Percentiles rank a stretch among this genome's conserved stretches.
Evolutionary conservation across 192 early-diverging fungal species (phyloP).

Genomic region (Entomortierella chlamydospora): DNA sequence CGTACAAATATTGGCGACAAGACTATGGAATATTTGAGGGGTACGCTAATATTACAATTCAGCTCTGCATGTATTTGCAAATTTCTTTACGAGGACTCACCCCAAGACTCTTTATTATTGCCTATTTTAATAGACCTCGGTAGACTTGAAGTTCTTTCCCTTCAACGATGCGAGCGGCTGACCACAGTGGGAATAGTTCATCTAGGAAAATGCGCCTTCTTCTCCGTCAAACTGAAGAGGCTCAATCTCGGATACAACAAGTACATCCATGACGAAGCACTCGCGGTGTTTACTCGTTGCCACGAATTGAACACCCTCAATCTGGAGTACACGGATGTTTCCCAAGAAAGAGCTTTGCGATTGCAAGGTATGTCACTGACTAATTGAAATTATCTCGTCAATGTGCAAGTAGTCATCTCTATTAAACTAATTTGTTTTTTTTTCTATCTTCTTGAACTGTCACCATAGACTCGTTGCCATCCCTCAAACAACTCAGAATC

Average conservation of each 20-base stretch:
- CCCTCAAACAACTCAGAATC: slow-evolving; percentile 32
- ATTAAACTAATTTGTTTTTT: neutral
- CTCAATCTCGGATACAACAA: slow-evolving; percentile 37
- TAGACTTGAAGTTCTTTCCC: slow-evolving; percentile 31
- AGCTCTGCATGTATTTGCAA: too few species aligned
- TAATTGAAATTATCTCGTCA: too few species aligned
- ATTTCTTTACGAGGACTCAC: too few species aligned
- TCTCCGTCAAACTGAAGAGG: slow-evolving; percentile 32
- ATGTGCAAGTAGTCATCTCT: too few species aligned
- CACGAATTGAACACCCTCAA: slow-evolving; percentile 47
- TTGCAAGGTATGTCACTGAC: slow-evolving; percentile 28
- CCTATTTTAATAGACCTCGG: slow-evolving; percentile 17
- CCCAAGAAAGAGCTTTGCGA: slow-evolving; percentile 8
- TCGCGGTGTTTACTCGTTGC: slow-evolving; percentile 26
- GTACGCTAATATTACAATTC: slow-evolving; percentile 3
- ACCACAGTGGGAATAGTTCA: slow-evolving; percentile 22
- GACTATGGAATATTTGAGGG: slow-evolving; percentile 50
- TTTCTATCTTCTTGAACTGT: too few species aligned
- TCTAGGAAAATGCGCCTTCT: slow-evolving; percentile 34
- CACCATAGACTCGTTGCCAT: slow-evolving; percentile 20
- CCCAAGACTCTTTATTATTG: too few species aligned
- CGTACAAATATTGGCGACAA: slow-evolving; percentile 57
- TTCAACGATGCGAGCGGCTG: slow-evolving; percentile 24
- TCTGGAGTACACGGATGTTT: slow-evolving; percentile 55
- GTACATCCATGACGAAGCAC: slow-evolving; percentile 46